A percentile compares a stretch with the other conserved stretches of the same genome.
Evolutionary conservation across 331 rosid species (phyloP).

Genomic region (Spiraea crenata): DNA sequence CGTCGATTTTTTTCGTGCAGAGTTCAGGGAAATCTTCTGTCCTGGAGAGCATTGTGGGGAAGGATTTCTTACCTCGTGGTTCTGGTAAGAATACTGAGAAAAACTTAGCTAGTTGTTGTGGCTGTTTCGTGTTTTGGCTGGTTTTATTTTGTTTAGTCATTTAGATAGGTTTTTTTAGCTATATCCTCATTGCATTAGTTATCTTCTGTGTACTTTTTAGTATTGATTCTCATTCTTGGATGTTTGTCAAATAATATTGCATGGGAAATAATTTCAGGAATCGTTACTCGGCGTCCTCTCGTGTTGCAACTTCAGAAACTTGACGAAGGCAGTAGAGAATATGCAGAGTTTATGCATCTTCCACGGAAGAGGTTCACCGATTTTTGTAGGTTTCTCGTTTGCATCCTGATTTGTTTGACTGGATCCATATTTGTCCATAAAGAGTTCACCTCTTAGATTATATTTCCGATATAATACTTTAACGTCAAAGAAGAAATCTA

Average conservation of each 20-base stretch:
- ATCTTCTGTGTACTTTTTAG: not conserved
- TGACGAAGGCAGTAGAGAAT: constrained; percentile 77
- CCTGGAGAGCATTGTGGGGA: constrained; percentile 86
- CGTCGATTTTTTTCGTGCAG: constrained; percentile 38
- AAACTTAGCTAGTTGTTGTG: not conserved
- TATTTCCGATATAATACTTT: not conserved
- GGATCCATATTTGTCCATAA: not conserved
- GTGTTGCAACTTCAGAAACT: constrained; percentile 86
- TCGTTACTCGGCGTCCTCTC: constrained; percentile 93
- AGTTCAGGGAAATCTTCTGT: constrained; percentile 96
- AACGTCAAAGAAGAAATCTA: not conserved
- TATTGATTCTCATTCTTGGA: not conserved
- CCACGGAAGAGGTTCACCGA: constrained; percentile 76
- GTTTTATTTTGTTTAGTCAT: not conserved
- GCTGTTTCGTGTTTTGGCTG: not conserved
- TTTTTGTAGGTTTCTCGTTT: constrained; percentile 51
- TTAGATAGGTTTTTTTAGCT: not conserved
- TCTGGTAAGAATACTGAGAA: constrained; percentile 49
- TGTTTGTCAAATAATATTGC: constrained; percentile 22
- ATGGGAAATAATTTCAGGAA: constrained; percentile 51
- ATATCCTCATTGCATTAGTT: not conserved
- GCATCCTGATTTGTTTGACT: not conserved
- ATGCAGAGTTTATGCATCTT: constrained; percentile 90
- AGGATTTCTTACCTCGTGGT: constrained; percentile 98
- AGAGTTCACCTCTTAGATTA: not conserved